Base-by-base conservation (phyloP, 208 protist species). In the Borovskyia barvae region DNA sequence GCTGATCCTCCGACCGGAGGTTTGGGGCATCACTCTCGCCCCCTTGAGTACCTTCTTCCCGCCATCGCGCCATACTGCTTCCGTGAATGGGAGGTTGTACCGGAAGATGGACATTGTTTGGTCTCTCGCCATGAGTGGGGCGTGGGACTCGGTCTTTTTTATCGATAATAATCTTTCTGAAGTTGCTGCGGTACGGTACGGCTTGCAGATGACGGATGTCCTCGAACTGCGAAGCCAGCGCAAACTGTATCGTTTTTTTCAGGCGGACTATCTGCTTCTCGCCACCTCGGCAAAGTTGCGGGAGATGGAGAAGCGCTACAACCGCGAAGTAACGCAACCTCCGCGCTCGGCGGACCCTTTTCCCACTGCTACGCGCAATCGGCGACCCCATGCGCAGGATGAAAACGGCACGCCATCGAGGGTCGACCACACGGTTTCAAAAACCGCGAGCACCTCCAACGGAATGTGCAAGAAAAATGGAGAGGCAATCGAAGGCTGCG, bases 131-230 rank as follows among this genome's bases (percentile, higher is more conserved):
- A 66, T 66, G 39, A 87, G 66, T 22, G 80, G 87, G 2, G 29
- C 67, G 57, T 94, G 87, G 84, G 87, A 94, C 51, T 69, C 63
- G 26, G 84, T 94, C 3, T 88, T 94, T 37, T 94, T 94, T 42
- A 72, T 94, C 8, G 87, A 94, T 71, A 94, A 94, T 65, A 88
- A 92, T 58, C 68, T 94, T 46, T 80, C 72, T 22, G 87, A 94
- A 66, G 55, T 92, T 11, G 87, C 84, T 7, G 59, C 91, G 17
- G 74, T 88, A 24, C 78, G 73, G 5, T 80, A 74, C 42, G 84
- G 84, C 0, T 71, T 87, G 65, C 64, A 83, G 29, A 75, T 85
- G 40, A 72, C 62, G 1, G 68, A 90, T 42, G 52, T 81, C 32
- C 62, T 75, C 29, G 69, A 82, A 17, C 61, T 87, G 51, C 70